phyloP scores from a whole-genome alignment of 2,329 filamentous ascomycete genomes.

The Aspergillus bombycis region DNA sequence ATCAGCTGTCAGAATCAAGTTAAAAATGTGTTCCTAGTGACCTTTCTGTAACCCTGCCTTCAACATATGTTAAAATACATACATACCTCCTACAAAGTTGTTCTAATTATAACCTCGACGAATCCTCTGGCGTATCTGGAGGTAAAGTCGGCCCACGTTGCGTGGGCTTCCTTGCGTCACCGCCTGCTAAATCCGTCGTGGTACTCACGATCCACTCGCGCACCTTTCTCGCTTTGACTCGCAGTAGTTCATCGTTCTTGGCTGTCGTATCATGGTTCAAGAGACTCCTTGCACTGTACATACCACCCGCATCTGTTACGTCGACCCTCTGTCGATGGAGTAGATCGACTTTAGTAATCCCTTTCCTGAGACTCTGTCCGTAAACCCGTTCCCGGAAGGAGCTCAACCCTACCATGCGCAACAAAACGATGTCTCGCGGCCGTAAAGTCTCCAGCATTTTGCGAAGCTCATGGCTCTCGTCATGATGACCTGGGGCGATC shows the following conservation, averaged over 20 bases:
- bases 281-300: conserved; percentile 60
- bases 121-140: conserved; percentile 21
- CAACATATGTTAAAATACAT: not conserved
- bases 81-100: not conserved
- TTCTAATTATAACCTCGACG: conserved; percentile 22
- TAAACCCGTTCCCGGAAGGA: conserved; percentile 78
- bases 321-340: conserved; percentile 62
- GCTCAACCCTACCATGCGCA: conserved; percentile 78
- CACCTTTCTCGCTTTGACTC: conserved; percentile 68
- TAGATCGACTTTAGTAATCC: conserved; percentile 70
- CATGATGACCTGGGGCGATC: conserved; percentile 6
- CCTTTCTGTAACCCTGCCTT: not conserved
- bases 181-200: conserved; percentile 35
- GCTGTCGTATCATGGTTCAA: conserved; percentile 16
- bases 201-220: conserved; percentile 73
- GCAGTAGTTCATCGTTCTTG: conserved; percentile 51
- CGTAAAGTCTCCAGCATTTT: conserved; percentile 55
- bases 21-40: not conserved
- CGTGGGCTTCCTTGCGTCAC: conserved; percentile 16
- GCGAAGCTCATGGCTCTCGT: conserved; percentile 38
- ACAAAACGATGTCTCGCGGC: conserved; percentile 74
- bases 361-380: conserved; percentile 76
- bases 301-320: conserved; percentile 56
- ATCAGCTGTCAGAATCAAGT: not conserved
- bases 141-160: conserved; percentile 16